Conservation (phyloP, 2,329 filamentous ascomycete genomes). For the Cadophora sp. region DNA sequence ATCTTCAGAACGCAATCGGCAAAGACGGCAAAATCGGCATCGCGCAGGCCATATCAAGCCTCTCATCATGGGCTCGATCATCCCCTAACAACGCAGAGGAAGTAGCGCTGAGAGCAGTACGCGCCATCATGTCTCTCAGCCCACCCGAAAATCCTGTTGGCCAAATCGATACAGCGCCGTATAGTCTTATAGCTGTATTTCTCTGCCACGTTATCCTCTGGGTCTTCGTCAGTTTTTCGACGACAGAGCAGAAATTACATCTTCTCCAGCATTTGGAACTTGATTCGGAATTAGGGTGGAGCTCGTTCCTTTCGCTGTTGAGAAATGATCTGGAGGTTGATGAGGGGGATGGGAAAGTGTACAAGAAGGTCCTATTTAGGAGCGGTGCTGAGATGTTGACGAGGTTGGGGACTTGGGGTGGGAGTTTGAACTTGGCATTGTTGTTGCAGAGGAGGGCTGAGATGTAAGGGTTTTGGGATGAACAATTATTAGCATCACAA, state of each 20-base stretch:
- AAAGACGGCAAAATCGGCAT: constrained; percentile 33
- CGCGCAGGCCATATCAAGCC: constrained; percentile 28
- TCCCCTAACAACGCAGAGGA: constrained; percentile 29
- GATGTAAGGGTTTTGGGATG: constrained; percentile 15
- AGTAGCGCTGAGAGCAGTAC: constrained; percentile 31
- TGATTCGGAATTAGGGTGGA: constrained; percentile 14
- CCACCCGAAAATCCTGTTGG: constrained; percentile 17
- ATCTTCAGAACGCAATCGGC: constrained; percentile 37
- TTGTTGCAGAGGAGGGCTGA: constrained; percentile 35
- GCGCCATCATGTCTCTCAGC: constrained; percentile 29
- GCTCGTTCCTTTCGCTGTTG: constrained; percentile 30
- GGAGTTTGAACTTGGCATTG: constrained; percentile 35
- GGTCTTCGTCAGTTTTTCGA: constrained; percentile 32
- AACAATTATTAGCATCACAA: too few relatives aligned
- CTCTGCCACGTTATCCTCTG: constrained; percentile 38
- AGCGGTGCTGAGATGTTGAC: constrained; percentile 39
- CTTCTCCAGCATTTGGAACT: constrained; percentile 18
- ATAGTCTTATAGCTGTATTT: constrained; percentile 35
- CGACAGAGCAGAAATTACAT: constrained; percentile 18
- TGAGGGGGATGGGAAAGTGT: constrained; percentile 1
- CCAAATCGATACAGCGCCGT: constrained; percentile 32
- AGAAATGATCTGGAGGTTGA: constrained; percentile 18
- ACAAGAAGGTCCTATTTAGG: constrained; percentile 33
- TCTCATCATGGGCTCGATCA: constrained; percentile 29
- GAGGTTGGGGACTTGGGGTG: constrained; percentile 37